These are phyloP conservation scores for Abrus pulchellus DNA, from an alignment of 306 rosid genomes.

Conservation along the genomic window DNA sequence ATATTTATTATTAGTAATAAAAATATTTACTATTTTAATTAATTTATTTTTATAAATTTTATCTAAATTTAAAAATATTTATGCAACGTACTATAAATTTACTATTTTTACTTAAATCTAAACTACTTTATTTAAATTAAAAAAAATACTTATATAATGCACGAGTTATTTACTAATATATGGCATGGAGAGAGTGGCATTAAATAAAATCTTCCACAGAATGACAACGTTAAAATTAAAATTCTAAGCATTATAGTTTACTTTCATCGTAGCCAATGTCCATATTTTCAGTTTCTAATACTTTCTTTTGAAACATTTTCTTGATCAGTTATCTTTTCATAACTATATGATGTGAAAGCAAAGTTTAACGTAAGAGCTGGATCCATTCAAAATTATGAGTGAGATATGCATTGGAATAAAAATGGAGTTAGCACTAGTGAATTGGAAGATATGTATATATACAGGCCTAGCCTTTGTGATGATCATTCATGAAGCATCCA, in stretches of 20 bases:
- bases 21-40: too few species aligned
- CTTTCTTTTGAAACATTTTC: not conserved
- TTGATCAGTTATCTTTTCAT: not conserved
- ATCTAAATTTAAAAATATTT: too few species aligned
- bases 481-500: conserved; percentile 25
- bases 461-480: conserved; percentile 21
- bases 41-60: too few species aligned
- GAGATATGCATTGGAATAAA: not conserved
- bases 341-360: conserved; percentile 19
- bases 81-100: too few species aligned
- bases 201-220: not conserved
- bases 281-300: not conserved
- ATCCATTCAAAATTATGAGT: not conserved
- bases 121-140: not conserved
- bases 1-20: too few species aligned
- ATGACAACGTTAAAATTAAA: not conserved
- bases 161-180: not conserved
- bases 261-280: not conserved
- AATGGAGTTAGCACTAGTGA: not conserved
- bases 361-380: not conserved
- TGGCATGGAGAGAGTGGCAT: not conserved
- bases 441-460: conserved; percentile 22
- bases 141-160: not conserved
- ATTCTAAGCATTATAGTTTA: not conserved
- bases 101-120: not conserved